These are phyloP conservation scores for Citrus mangshanensis DNA, from an alignment of 345 rosid species.

Conservation along the genomic window DNA sequence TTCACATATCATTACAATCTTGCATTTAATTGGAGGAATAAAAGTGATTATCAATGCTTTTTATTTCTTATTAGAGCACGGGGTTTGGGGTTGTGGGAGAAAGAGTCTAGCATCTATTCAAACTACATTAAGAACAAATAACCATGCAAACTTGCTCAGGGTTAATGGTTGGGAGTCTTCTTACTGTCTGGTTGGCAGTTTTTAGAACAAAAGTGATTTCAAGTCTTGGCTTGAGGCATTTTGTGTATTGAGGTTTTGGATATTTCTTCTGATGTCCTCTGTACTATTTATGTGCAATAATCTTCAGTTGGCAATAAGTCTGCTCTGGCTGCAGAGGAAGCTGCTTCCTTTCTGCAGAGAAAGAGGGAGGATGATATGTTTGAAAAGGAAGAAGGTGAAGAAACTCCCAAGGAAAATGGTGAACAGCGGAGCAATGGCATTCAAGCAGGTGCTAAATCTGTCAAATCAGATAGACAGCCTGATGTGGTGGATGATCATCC, in stretches of 20 bases:
- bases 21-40: neutral
- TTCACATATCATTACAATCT: neutral
- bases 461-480: slow-evolving; percentile 64
- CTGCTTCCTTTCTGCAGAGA: slow-evolving; percentile 35
- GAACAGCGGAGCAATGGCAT: slow-evolving; percentile 49
- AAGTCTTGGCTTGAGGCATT: neutral
- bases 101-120: too few relatives aligned
- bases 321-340: slow-evolving; percentile 36
- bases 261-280: neutral
- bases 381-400: slow-evolving; percentile 43
- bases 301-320: slow-evolving; percentile 39
- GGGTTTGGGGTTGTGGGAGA: neutral
- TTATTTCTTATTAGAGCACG: neutral
- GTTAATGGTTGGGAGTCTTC: neutral
- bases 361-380: slow-evolving; percentile 42
- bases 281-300: neutral
- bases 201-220: neutral
- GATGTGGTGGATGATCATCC: slow-evolving; percentile 80
- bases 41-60: neutral
- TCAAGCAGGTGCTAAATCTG: slow-evolving; percentile 42
- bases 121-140: neutral
- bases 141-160: neutral
- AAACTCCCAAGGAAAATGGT: slow-evolving; percentile 61
- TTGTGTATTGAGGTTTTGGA: neutral
- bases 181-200: neutral